These are phyloP conservation scores for Phytopythium delawarense DNA, from an alignment of 352 stramenopile species.

Conservation along the genomic window DNA sequence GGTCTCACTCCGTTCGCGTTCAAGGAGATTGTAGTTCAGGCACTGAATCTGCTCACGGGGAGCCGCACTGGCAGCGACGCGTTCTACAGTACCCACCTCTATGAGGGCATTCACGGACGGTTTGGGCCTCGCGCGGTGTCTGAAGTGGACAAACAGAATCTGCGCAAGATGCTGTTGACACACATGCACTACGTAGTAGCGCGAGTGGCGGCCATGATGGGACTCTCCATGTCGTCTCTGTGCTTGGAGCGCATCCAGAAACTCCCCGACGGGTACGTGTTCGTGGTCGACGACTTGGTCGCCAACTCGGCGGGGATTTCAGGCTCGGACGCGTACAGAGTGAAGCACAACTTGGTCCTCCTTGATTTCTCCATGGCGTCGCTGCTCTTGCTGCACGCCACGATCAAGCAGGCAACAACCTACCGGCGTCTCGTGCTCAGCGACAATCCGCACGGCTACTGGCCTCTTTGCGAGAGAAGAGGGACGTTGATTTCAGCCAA, in stretches of 20 bases:
- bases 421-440: constrained; percentile 77
- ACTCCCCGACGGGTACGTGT: constrained; percentile 64
- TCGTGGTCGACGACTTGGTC: constrained; percentile 72
- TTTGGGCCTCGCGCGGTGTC: constrained; percentile 69
- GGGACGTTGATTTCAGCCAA: constrained; percentile 69
- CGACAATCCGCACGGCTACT: constrained; percentile 78
- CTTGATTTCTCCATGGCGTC: constrained; percentile 88
- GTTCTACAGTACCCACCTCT: constrained; percentile 74
- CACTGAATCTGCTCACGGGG: constrained; percentile 70
- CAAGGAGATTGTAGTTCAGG: constrained; percentile 43
- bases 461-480: constrained; percentile 82
- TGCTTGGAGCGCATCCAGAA: constrained; percentile 41
- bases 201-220: constrained; percentile 52
- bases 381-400: constrained; percentile 71
- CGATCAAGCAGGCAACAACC: constrained; percentile 63
- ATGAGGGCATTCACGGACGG: constrained; percentile 62
- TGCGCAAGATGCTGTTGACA: constrained; percentile 51
- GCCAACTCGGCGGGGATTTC: constrained; percentile 1
- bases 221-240: constrained; percentile 31
- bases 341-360: constrained; percentile 86
- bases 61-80: constrained; percentile 47
- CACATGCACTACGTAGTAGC: constrained; percentile 48
- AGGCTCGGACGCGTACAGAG: constrained; percentile 28
- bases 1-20: constrained; percentile 41
- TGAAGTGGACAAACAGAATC: constrained; percentile 73